Evolutionary conservation across 2,329 filamentous ascomycete species (phyloP).

Genomic region (Endocalyx cinctus): DNA sequence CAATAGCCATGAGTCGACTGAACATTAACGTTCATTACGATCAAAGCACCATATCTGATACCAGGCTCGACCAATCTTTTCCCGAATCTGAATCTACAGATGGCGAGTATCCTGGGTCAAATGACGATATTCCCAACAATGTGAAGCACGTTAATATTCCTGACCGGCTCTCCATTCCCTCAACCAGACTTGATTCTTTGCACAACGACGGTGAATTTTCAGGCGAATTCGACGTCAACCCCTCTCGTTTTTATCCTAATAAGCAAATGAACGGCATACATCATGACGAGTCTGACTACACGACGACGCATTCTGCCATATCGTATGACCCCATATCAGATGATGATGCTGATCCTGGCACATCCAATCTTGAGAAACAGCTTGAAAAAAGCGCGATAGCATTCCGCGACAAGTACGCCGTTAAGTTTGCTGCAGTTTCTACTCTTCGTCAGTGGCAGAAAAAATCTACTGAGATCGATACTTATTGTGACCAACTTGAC

Average conservation of each 20-base stretch:
- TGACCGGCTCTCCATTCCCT: not conserved
- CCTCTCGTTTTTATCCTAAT: not conserved
- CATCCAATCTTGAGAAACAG: slow-evolving; percentile 10
- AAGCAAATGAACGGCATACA: not conserved
- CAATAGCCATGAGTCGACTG: slow-evolving; percentile 61
- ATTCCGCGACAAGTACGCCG: slow-evolving; percentile 20
- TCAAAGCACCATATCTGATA: slow-evolving; percentile 10
- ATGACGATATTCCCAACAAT: not conserved
- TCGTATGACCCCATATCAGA: not conserved
- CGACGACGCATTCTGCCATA: too few relatives aligned
- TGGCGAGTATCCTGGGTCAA: slow-evolving; percentile 11
- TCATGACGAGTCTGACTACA: too few relatives aligned
- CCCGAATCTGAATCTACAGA: slow-evolving; percentile 19
- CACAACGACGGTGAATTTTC: not conserved
- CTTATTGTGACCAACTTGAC: slow-evolving; percentile 17
- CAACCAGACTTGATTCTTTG: not conserved
- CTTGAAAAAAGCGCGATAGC: slow-evolving; percentile 17
- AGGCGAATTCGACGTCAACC: not conserved
- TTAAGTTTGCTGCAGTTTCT: slow-evolving; percentile 18
- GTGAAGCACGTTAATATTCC: not conserved
- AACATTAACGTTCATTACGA: slow-evolving; percentile 67
- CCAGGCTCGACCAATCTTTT: slow-evolving; percentile 24
- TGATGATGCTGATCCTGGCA: not conserved
- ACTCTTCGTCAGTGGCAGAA: slow-evolving; percentile 24
- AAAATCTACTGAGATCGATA: slow-evolving; percentile 16